Percentiles rank a stretch among this genome's conserved stretches.
These are phyloP conservation scores for Epichloe bromicola DNA, from an alignment of 2,329 filamentous ascomycete genomes.

Conservation along the genomic window DNA sequence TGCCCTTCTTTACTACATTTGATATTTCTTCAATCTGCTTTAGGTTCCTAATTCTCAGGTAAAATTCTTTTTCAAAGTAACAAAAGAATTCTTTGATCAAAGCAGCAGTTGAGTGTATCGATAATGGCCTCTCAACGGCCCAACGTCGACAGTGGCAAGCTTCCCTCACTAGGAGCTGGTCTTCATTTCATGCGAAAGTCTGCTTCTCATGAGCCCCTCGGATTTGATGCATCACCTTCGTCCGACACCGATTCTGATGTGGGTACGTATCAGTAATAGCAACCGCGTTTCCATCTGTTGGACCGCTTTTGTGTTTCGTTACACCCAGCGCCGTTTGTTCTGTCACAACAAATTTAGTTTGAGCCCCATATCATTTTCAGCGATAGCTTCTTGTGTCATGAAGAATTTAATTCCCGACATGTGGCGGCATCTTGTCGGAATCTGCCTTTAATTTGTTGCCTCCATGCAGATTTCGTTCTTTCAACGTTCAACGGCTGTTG, in stretches of 20 bases:
- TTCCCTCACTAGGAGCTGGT: constrained; percentile 1
- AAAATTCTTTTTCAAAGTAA: too few species aligned
- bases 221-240: neutral
- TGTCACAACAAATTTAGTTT: neutral
- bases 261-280: neutral
- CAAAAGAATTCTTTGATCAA: neutral
- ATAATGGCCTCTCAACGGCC: neutral
- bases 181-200: constrained; percentile 6
- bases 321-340: neutral
- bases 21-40: neutral
- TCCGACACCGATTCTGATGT: constrained; percentile 3
- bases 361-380: neutral
- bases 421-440: neutral
- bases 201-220: constrained; percentile 9
- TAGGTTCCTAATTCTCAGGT: too few species aligned
- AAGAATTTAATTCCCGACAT: neutral
- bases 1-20: neutral
- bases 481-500: neutral
- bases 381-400: neutral
- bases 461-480: neutral
- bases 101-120: neutral
- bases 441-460: neutral
- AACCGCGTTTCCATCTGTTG: neutral
- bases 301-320: neutral
- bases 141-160: neutral